Evolutionary conservation across 192 early-diverging fungal genomes (phyloP).

Genomic region (Coemansia sp.): DNA sequence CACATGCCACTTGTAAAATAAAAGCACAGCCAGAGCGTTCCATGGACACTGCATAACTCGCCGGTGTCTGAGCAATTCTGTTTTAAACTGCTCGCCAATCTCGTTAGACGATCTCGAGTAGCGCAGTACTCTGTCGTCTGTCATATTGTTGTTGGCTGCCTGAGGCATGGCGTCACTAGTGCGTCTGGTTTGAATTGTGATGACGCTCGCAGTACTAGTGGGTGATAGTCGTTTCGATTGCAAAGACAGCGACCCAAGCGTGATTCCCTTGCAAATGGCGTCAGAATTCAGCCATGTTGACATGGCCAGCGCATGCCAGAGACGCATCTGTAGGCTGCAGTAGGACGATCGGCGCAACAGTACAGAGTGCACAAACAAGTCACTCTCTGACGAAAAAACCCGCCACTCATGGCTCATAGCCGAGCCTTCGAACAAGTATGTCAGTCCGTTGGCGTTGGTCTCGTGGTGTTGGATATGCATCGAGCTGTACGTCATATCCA

Average conservation of each 20-base stretch:
- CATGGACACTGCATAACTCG: slow-evolving; percentile 35
- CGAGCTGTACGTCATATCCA: background rate
- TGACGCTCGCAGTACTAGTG: background rate
- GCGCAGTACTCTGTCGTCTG: background rate
- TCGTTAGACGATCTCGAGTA: background rate
- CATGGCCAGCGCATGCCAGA: slow-evolving; percentile 32
- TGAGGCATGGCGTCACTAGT: background rate
- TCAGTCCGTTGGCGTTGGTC: background rate
- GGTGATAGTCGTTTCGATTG: background rate
- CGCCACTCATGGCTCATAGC: slow-evolving; percentile 21
- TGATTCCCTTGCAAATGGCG: slow-evolving; percentile 15
- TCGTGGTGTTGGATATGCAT: background rate
- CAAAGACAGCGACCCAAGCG: slow-evolving; percentile 37
- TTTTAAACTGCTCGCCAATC: slow-evolving; percentile 1
- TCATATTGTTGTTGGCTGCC: background rate
- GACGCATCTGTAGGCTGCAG: slow-evolving; percentile 42
- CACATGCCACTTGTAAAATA: slow-evolving; percentile 46
- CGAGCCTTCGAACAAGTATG: background rate
- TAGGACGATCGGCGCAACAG: slow-evolving; percentile 42
- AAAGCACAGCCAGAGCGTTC: slow-evolving; percentile 40
- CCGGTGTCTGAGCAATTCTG: slow-evolving; percentile 29
- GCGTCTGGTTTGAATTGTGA: slow-evolving; percentile 3
- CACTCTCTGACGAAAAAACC: slow-evolving; percentile 22
- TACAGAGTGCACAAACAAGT: slow-evolving; percentile 26
- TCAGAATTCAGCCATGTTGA: slow-evolving; percentile 37